Evolutionary conservation across 306 rosid species (phyloP), one percentile per base, ranked within the genome.

Genomic region (Glycine soja): DNA sequence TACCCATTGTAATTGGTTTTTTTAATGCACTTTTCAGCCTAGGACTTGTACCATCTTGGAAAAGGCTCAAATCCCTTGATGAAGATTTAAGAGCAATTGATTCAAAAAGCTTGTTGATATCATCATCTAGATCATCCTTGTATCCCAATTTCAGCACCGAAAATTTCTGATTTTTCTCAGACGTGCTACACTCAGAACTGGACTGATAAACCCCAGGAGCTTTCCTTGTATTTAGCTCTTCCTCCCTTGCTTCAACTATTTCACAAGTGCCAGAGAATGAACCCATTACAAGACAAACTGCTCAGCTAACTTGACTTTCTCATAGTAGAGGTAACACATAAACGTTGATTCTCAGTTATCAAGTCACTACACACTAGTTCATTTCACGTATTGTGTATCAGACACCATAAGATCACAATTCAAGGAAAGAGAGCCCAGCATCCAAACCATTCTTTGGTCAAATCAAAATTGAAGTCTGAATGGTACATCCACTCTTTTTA

Each of bases 171-270:
- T 76, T 74, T 84, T 64, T 87, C 81, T 85, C 88, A 3, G 81
- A 80, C 30, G 3, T 18, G 53, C 72, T 75, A 77, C 24, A 65
- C 46, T 51, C 78, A 66, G 80, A 64, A 80, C 50, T 65, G 40
- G 58, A 46, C 45, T 10, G 83, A 82, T 56, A 74, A 63, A 76
- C 56, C 62, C 77, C 73, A 36, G 79, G 68, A 59, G 61, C 70
- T 82, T 87, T 90, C 78, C 91, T 81, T 6, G 80, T 42, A 72
- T 85, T 78, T 38, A 75, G 84, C 83, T 90, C 97, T 34, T 90
- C 97, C 40, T 90, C 93, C 58, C 74, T 77, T 11, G 88, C 97
- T 89, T 95, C 99, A 85, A 95, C 94, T 83, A 95, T 95, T 86
- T 95, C 99, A 69, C 91, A 88, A 79, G 88, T 89, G 50, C 90